Evolutionary conservation across 2,329 filamentous ascomycete species (phyloP), one percentile per base, ranked within the genome.

Genomic region (Macrophomina tecta): DNA sequence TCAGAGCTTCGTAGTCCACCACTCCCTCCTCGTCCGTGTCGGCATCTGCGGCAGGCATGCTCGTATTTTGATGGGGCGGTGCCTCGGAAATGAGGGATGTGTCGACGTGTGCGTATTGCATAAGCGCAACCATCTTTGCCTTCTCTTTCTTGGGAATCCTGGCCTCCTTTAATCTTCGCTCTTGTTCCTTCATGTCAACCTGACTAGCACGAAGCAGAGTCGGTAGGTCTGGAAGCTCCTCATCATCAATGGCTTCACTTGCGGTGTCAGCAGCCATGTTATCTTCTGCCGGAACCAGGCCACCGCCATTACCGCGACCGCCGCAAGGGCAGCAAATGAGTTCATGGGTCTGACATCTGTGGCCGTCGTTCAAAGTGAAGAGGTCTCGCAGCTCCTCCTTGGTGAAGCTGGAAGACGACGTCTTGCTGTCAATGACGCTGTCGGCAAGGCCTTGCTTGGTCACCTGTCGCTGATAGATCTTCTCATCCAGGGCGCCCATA

Each of bases 381-480:
- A 92, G 75, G 74, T 91, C 89, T 62, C 84, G 82, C 32, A 92
- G 77, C 70, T 92, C 90, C 55, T 90, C 87, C 4, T 82, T 80
- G 0, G 88, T 89, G 73, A 92, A 92, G 40, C 86, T 87, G 8
- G 85, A 82, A 30, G 84, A 84, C 40, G 80, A 82, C 40, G 83
- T 82, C 73, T 90, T 90, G 68, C 87, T 84, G 69, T 92, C 89
- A 72, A 92, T 89, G 36, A 92, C 88, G 64, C 87, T 89, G 72
- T 91, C 89, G 2, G 90, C 89, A 2, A 92, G 80, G 1, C 89
- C 89, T 70, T 87, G 84, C 76, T 92, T 92, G 64, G 87, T 90
- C 45, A 91, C 82, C 74, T 92, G 90, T 8, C 90, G 82, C 75
- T 92, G 90, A 78, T 87, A 92, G 67, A 92, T 92, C 77, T 91